Evolutionary conservation across 2,329 filamentous ascomycete genomes (phyloP), one percentile per base, ranked within the genome.

Genomic region (Stachybotrys echinatus): DNA sequence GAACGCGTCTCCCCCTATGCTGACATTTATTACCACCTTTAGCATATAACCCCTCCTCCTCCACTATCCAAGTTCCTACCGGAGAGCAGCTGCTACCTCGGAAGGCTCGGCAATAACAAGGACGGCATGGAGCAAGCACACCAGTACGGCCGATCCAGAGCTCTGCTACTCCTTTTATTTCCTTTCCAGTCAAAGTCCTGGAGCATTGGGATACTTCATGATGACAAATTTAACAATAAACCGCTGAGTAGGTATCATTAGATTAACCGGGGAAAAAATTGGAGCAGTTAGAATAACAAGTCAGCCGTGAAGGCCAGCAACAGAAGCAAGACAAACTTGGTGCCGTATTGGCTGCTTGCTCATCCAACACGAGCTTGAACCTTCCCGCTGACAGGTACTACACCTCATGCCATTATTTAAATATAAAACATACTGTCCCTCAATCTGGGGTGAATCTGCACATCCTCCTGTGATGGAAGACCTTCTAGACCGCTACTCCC

Each of bases 351-450:
- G n/a, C n/a, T n/a, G n/a, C n/a, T n/a, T n/a, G n/a, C n/a, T n/a
- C n/a, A n/a, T n/a, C n/a, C n/a, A n/a, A n/a, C n/a, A n/a, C n/a
- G n/a, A n/a, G n/a, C n/a, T n/a, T n/a, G n/a, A n/a, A n/a, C n/a
- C n/a, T n/a, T n/a, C n/a, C n/a, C n/a, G n/a, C n/a, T n/a, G n/a
- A n/a, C n/a, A n/a, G n/a, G n/a, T n/a, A n/a, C n/a, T n/a, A n/a
- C n/a, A n/a, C n/a, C n/a, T n/a, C n/a, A n/a, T n/a, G n/a, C n/a
- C n/a, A n/a, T 37, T 10, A 42, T 7, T 17, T 52, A 75, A 22
- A 74, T 65, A 52, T 74, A 76, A 53, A 74, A 76, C 67, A 76
- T 76, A 1, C 54, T 66, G 21, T 73, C 57, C 50, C 50, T 60
- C 45, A 76, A 22, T 5, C 50, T 65, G 3, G 21, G 12, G 39